Percentiles rank a stretch among this genome's conserved stretches.
Evolutionary conservation across 176 grass and related monocot genomes (phyloP).

Genomic region (Oropetium thomaeum): DNA sequence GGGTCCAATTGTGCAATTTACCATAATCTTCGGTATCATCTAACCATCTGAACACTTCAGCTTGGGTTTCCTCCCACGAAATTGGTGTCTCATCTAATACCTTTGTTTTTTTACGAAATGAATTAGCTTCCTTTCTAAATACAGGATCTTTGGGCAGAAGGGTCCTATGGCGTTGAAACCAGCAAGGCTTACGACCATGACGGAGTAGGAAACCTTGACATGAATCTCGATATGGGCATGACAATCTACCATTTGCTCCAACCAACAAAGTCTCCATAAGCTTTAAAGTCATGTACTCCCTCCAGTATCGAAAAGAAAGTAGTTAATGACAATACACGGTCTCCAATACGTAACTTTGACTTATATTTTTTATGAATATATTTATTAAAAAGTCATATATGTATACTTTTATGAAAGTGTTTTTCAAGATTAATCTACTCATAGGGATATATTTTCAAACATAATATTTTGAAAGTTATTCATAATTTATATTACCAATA

Average conservation of each 20-base stretch:
- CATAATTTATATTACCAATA: too few species aligned
- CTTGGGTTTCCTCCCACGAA: too few species aligned
- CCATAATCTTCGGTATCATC: background rate
- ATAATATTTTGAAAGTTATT: too few species aligned
- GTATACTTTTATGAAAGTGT: too few species aligned
- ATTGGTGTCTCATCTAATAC: background rate
- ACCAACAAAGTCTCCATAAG: background rate
- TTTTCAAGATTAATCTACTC: too few species aligned
- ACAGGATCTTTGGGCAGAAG: background rate
- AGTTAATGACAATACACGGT: too few species aligned
- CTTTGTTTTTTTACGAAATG: constrained; percentile 5
- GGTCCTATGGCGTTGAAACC: background rate
- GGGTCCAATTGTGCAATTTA: background rate
- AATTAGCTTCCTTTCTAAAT: background rate
- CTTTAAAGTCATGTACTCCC: background rate
- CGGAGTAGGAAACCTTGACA: background rate
- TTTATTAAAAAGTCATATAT: too few species aligned
- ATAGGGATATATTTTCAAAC: too few species aligned
- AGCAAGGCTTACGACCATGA: background rate
- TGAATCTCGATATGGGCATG: background rate
- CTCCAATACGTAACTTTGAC: too few species aligned
- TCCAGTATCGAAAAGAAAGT: too few species aligned
- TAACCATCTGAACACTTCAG: background rate
- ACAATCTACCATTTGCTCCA: constrained; percentile 1
- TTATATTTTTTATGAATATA: too few species aligned